phyloP scores from a whole-genome alignment of 257 asterid species.

The Penstemon barbatus region DNA sequence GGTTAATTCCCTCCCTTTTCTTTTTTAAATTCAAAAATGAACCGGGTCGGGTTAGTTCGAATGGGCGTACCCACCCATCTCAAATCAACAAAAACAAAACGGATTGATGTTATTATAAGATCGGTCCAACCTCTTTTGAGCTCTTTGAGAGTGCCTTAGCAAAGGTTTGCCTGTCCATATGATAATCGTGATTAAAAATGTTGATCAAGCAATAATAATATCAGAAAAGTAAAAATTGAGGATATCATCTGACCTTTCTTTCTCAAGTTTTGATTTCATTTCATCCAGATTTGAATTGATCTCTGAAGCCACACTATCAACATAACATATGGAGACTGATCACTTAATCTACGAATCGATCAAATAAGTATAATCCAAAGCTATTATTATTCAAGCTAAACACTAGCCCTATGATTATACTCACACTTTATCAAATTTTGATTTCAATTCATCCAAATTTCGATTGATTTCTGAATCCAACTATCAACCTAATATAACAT shows the following conservation, averaged over 20 bases:
- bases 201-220: not conserved
- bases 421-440: constrained; percentile 18
- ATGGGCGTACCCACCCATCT: too few relatives aligned
- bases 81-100: too few relatives aligned
- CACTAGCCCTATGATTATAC: not conserved
- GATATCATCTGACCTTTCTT: constrained; percentile 72
- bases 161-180: constrained; percentile 70
- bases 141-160: constrained; percentile 81
- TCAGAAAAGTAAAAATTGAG: not conserved
- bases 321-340: not conserved
- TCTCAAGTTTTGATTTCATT: constrained; percentile 74
- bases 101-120: constrained; percentile 16
- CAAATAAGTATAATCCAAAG: not conserved
- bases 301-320: constrained; percentile 73
- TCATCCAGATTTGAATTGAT: constrained; percentile 71
- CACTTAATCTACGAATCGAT: too few relatives aligned
- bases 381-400: too few relatives aligned
- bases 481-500: constrained; percentile 40
- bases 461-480: constrained; percentile 70
- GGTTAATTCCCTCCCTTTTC: too few relatives aligned
- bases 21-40: too few relatives aligned
- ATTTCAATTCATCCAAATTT: constrained; percentile 67
- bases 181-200: constrained; percentile 21
- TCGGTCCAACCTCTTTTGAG: constrained; percentile 85
- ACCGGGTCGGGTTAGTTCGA: too few relatives aligned